A percentile compares a stretch with the other conserved stretches of the same genome.
phyloP scores from a whole-genome alignment of 2,329 filamentous ascomycete species.

The Colletotrichum neosansevieriae region DNA sequence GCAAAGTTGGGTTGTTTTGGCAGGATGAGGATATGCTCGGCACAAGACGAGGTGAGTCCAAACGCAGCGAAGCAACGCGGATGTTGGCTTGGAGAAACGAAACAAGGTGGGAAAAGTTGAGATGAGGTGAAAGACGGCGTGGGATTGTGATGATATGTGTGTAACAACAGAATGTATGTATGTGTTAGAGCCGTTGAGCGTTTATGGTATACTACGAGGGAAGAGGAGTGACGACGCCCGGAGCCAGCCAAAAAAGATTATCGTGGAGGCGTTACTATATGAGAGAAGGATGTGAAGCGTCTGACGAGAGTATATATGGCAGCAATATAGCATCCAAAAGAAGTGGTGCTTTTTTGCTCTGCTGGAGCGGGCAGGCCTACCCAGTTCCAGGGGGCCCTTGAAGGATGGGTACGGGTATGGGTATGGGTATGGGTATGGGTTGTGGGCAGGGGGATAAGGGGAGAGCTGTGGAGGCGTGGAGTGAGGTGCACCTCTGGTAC shows the following conservation, averaged over 20 bases:
- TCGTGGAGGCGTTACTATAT: conserved; percentile 40
- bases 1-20: not conserved
- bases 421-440: conserved; percentile 31
- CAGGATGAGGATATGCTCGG: conserved; percentile 20
- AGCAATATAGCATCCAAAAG: conserved; percentile 41
- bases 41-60: conserved; percentile 27
- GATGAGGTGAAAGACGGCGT: conserved; percentile 33
- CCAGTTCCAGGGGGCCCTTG: conserved; percentile 30
- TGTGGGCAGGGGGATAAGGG: conserved; percentile 41
- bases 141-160: conserved; percentile 11
- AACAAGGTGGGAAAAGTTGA: conserved; percentile 34
- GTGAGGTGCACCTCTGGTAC: conserved; percentile 39
- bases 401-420: conserved; percentile 30
- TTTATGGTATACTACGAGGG: conserved; percentile 33
- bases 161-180: not conserved
- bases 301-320: conserved; percentile 44
- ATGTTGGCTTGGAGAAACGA: conserved; percentile 32
- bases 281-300: conserved; percentile 37
- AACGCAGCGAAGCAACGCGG: conserved; percentile 16
- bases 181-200: conserved; percentile 25
- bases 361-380: conserved; percentile 26
- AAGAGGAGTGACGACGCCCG: conserved; percentile 28
- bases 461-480: conserved; percentile 42
- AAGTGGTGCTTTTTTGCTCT: conserved; percentile 39
- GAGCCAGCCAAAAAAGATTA: conserved; percentile 33